Percentiles rank a stretch among this genome's conserved stretches.
phyloP scores from a whole-genome alignment of 805 yeast genomes.

The Teunomyces cretensis region DNA sequence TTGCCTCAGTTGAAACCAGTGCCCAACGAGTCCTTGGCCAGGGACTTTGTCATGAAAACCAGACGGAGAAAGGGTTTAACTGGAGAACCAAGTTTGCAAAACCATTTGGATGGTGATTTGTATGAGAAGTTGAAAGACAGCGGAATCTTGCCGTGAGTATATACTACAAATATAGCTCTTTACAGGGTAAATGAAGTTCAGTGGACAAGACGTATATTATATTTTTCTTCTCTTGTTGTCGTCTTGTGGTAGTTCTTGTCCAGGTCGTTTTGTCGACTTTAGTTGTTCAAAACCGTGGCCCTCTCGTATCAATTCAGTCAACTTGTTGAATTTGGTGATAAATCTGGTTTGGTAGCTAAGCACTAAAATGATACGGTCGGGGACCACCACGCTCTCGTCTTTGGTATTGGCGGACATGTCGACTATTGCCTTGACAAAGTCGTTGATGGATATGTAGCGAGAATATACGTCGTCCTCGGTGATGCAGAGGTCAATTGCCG shows the following conservation, averaged over 20 bases:
- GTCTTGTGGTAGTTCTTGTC: not conserved
- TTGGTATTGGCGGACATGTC: conserved; percentile 15
- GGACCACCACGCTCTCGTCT: not conserved
- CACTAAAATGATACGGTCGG: not conserved
- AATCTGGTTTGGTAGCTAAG: conserved; percentile 20
- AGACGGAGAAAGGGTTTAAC: conserved; percentile 83
- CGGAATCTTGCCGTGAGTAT: conserved; percentile 29
- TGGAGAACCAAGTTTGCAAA: conserved; percentile 59
- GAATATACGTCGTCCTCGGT: conserved; percentile 33
- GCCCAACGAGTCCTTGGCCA: conserved; percentile 62
- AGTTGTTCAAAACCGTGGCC: conserved; percentile 19
- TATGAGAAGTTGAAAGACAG: conserved; percentile 51
- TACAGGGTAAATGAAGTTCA: conserved; percentile 1
- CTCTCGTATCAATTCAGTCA: conserved; percentile 19
- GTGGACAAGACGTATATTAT: not conserved
- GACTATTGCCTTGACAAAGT: conserved; percentile 24
- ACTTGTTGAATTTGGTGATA: conserved; percentile 24
- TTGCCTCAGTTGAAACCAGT: conserved; percentile 79
- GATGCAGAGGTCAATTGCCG: conserved; percentile 29
- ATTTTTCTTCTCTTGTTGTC: conserved; percentile 2
- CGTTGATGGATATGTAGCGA: conserved; percentile 22
- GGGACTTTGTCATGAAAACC: conserved; percentile 89
- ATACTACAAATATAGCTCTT: not conserved
- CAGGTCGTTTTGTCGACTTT: not conserved
- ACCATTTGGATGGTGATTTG: conserved; percentile 65